Evolutionary conservation across 2,329 filamentous ascomycete genomes (phyloP), one percentile per base, ranked within the genome.

Genomic region (Scedosporium boydii): DNA sequence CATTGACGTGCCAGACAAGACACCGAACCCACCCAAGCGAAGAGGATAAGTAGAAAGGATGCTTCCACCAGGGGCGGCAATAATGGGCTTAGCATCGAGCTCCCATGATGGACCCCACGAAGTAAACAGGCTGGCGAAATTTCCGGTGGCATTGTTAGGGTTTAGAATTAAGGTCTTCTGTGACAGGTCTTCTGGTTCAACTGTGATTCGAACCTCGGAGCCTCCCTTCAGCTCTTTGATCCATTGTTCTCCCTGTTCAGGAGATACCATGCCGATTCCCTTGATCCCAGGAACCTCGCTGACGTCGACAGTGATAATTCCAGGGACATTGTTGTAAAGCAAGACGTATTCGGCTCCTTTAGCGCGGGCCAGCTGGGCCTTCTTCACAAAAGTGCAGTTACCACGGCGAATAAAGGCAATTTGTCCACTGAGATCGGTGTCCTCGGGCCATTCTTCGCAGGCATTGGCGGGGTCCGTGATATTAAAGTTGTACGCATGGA

Each of bases 81-180:
- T 70, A 66, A 85, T 78, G 0, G 83, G 83, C 70, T 84, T 84
- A 58, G 82, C 70, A 56, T 81, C 78, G 65, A 83, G 74, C 67
- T 87, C 83, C 70, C 78, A 86, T 2, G 80, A 84, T 2, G 85
- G 85, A 6, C 84, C 84, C 84, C 84, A 87, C 5, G 78, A 81
- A 51, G 80, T 83, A 69, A 75, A 86, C 4, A 70, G 71, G 67
- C 79, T 84, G 41, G 81, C 69, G 56, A 77, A 80, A 6, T 84
- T 85, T 1, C 79, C 82, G 0, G 78, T 80, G 0, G 66, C 59
- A 1, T 70, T 72, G 71, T 84, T 83, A 59, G 34, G 21, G 12
- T 42, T 66, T 44, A 41, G 67, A 64, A 55, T 72, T 66, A 34
- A 67, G 64, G n/a, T 80, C 67, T 26, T 73, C 70, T 59, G 69